These are phyloP conservation scores for Scheffersomyces ergatensis DNA, from an alignment of 805 yeast genomes.

Conservation along the genomic window DNA sequence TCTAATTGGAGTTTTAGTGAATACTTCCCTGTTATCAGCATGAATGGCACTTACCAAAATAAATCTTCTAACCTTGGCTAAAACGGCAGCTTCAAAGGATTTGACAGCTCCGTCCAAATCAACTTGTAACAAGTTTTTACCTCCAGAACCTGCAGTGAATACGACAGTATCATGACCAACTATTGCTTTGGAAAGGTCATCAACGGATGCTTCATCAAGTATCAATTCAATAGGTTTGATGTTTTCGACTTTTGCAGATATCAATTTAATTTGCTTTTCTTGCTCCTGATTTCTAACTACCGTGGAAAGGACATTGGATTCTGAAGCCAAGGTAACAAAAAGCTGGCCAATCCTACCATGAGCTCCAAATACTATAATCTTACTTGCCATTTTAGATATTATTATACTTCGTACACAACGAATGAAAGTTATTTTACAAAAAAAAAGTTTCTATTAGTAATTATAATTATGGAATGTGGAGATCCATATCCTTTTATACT, in stretches of 20 bases:
- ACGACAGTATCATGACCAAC: constrained; percentile 55
- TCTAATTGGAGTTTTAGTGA: constrained; percentile 17
- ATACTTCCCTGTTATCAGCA: constrained; percentile 48
- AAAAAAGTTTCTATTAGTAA: too few species aligned
- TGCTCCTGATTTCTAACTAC: constrained; percentile 48
- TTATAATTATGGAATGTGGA: too few species aligned
- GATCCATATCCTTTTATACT: too few species aligned
- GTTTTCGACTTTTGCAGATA: constrained; percentile 28
- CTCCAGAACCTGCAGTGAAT: constrained; percentile 64
- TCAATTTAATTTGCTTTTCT: constrained; percentile 30
- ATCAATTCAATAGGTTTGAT: constrained; percentile 34
- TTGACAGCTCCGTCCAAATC: constrained; percentile 64
- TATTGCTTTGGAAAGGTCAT: constrained; percentile 33
- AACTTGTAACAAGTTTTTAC: constrained; percentile 50
- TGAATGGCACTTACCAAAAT: constrained; percentile 56
- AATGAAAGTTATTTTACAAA: too few species aligned
- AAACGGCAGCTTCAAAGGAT: constrained; percentile 51
- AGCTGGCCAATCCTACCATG: constrained; percentile 59
- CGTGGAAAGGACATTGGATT: constrained; percentile 32
- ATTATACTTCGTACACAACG: too few species aligned
- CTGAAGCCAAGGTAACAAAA: constrained; percentile 34
- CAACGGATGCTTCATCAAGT: constrained; percentile 32
- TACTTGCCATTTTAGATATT: constrained; percentile 1
- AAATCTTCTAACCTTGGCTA: constrained; percentile 42
- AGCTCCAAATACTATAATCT: constrained; percentile 48